These are phyloP conservation scores for Sonneratia caseolaris DNA, from an alignment of 345 rosid genomes.

Conservation along the genomic window DNA sequence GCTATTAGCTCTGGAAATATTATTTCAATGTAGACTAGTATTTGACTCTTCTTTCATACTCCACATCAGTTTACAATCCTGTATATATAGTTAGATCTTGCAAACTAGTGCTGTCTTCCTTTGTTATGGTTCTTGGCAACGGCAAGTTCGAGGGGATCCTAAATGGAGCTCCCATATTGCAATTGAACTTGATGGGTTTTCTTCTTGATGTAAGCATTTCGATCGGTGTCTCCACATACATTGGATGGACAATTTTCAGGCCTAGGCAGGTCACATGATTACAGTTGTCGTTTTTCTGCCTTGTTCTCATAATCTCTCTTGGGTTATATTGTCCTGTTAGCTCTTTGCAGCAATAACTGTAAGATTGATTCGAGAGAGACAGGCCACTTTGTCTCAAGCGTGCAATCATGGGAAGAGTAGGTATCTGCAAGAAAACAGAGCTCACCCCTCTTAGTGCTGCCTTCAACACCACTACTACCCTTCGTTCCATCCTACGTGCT, in stretches of 20 bases:
- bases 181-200: background rate
- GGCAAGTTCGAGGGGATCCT: background rate
- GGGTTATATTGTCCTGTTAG: no score
- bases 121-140: background rate
- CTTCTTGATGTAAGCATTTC: background rate
- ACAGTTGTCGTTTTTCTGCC: no score
- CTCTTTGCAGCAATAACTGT: no score
- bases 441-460: constrained; percentile 28
- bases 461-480: constrained; percentile 36
- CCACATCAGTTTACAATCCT: background rate
- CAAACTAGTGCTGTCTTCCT: background rate
- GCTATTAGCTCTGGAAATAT: background rate
- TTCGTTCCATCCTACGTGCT: constrained; percentile 11
- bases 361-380: no score
- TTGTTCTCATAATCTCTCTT: no score
- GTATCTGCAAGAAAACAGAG: background rate
- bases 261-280: no score
- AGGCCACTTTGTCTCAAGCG: background rate
- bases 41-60: background rate
- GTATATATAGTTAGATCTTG: background rate
- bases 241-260: no score
- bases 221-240: no score
- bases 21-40: background rate
- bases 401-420: background rate
- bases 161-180: background rate